These are phyloP conservation scores for Naganishia vishniacii DNA, from an alignment of 768 basidiomycete species.

Conservation along the genomic window DNA sequence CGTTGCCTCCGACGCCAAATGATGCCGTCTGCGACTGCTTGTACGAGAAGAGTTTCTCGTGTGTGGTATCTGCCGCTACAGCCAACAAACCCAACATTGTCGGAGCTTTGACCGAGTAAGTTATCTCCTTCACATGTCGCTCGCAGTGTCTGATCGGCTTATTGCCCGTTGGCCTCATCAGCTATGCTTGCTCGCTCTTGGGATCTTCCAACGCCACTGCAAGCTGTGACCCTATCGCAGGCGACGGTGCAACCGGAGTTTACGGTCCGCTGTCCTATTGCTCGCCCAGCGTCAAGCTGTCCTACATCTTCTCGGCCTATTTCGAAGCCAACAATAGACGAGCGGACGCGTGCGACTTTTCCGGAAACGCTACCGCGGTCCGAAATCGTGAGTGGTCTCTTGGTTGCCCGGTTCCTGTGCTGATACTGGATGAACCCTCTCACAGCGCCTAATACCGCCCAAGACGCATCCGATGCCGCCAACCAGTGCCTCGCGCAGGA, in stretches of 20 bases:
- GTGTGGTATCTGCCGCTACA: slow-evolving; percentile 64
- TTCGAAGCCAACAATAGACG: slow-evolving; percentile 63
- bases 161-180: too few species aligned
- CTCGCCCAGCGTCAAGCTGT: slow-evolving; percentile 74
- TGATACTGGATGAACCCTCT: not conserved
- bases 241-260: slow-evolving; percentile 64
- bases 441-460: slow-evolving; percentile 43
- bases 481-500: slow-evolving; percentile 38
- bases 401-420: not conserved
- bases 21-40: slow-evolving; percentile 73
- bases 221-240: slow-evolving; percentile 63
- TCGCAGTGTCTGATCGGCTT: too few species aligned
- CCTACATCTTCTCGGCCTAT: slow-evolving; percentile 73
- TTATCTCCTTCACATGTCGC: not conserved
- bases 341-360: slow-evolving; percentile 66
- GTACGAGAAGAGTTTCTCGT: slow-evolving; percentile 59
- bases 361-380: slow-evolving; percentile 70
- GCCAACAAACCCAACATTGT: slow-evolving; percentile 48
- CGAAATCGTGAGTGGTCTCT: slow-evolving; percentile 35
- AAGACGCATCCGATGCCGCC: slow-evolving; percentile 44
- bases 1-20: slow-evolving; percentile 78
- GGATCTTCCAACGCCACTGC: slow-evolving; percentile 56
- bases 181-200: slow-evolving; percentile 66
- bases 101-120: slow-evolving; percentile 45
- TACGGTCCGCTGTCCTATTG: slow-evolving; percentile 75